These are phyloP conservation scores for Tolypocladium sp. DNA, from an alignment of 2,329 filamentous ascomycete species.

Conservation along the genomic window DNA sequence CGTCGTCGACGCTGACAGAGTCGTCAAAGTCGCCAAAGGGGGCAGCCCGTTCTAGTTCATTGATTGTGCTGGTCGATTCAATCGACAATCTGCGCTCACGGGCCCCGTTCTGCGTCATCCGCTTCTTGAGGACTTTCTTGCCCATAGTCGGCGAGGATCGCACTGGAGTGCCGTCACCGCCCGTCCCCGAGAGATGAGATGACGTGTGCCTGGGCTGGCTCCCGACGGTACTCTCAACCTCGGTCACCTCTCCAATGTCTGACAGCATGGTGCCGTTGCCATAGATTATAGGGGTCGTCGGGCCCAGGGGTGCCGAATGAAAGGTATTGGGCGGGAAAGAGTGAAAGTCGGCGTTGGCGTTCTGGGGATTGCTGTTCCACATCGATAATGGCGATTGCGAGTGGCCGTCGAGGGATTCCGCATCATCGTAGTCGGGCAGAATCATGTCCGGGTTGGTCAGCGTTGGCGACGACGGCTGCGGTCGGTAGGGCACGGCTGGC, in stretches of 20 bases:
- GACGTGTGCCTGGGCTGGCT: constrained; percentile 28
- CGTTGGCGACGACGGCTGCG: constrained; percentile 66
- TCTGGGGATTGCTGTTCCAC: constrained; percentile 38
- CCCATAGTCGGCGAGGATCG: constrained; percentile 37
- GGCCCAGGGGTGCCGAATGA: constrained; percentile 35
- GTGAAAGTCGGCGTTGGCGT: constrained; percentile 28
- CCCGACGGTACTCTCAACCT: constrained; percentile 41
- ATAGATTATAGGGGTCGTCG: constrained; percentile 57
- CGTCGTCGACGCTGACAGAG: constrained; percentile 51
- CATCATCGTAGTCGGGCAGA: constrained; percentile 62
- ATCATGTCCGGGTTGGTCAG: constrained; percentile 95
- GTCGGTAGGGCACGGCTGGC: constrained; percentile 27
- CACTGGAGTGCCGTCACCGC: constrained; percentile 22
- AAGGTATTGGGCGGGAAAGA: constrained; percentile 29
- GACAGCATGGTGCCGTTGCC: constrained; percentile 62
- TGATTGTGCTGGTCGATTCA: constrained; percentile 54
- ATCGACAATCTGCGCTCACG: constrained; percentile 45
- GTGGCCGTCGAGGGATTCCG: constrained; percentile 42
- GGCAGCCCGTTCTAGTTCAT: constrained; percentile 36
- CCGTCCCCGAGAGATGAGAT: constrained; percentile 22
- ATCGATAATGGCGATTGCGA: constrained; percentile 41
- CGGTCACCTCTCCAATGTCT: constrained; percentile 51
- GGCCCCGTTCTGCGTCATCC: constrained; percentile 28
- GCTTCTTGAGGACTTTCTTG: constrained; percentile 32
- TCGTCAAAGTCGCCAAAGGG: constrained; percentile 55